phyloP scores from a whole-genome alignment of 75 land plant species.

The Azolla pinnata region DNA sequence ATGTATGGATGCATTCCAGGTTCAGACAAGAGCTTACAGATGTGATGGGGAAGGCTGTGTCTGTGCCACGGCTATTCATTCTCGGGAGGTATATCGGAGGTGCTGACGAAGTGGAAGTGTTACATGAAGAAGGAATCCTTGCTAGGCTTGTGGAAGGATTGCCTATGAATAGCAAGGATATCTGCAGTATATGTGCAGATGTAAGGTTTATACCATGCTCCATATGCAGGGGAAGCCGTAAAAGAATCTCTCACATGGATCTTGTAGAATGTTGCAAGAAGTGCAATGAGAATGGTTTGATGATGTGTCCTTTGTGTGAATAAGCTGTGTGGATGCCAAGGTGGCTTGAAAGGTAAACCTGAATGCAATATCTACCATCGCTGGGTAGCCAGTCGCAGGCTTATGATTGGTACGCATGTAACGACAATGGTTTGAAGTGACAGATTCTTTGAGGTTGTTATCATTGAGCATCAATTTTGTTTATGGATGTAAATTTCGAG shows the following conservation, averaged over 20 bases:
- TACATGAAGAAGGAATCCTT: constrained; percentile 54
- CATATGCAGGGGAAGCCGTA: constrained; percentile 68
- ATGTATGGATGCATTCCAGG: constrained; percentile 45
- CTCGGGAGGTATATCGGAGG: constrained; percentile 57
- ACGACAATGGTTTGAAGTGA: no score
- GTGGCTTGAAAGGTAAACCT: no score
- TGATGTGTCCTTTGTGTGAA: constrained; percentile 66
- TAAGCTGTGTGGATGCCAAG: no score
- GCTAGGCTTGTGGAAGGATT: constrained; percentile 34
- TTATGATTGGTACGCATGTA: no score
- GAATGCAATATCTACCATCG: no score
- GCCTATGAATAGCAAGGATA: constrained; percentile 4
- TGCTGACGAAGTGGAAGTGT: constrained; percentile 47
- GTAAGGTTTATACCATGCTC: constrained; percentile 61
- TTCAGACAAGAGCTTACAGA: constrained; percentile 40
- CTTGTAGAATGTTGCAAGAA: constrained; percentile 32
- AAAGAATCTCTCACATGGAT: constrained; percentile 20
- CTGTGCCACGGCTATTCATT: constrained; percentile 49
- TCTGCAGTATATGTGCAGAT: constrained; percentile 54
- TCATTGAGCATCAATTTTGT: no score
- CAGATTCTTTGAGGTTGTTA: no score
- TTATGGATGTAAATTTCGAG: no score
- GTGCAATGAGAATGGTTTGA: constrained; percentile 77
- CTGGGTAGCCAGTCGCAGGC: no score
- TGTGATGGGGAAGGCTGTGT: constrained; percentile 23